Conservation (phyloP, 345 rosid species). For the Syzygium grande region DNA sequence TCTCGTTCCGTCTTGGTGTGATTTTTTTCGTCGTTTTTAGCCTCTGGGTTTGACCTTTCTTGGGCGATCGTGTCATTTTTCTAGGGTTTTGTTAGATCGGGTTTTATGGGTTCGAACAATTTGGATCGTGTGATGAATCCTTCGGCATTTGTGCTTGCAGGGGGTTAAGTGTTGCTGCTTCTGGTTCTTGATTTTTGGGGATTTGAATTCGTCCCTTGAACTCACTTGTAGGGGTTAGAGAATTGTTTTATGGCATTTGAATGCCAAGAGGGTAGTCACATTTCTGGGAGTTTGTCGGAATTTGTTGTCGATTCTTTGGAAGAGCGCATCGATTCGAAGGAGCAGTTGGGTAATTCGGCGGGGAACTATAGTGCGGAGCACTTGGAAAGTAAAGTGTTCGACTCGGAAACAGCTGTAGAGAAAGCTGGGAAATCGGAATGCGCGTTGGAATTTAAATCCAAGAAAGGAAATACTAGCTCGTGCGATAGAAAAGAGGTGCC, state of each 20-base stretch:
- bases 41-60: background rate
- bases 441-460: background rate
- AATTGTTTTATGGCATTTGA: constrained; percentile 74
- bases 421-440: constrained; percentile 17
- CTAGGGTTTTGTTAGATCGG: background rate
- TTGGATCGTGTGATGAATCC: background rate
- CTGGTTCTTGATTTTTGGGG: background rate
- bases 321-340: constrained; percentile 9
- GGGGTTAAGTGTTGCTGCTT: background rate
- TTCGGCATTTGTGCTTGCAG: background rate
- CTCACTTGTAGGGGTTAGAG: background rate
- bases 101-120: background rate
- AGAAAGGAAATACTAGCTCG: background rate
- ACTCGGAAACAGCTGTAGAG: constrained; percentile 1
- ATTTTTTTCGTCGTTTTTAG: background rate
- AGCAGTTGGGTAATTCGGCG: background rate
- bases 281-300: constrained; percentile 7
- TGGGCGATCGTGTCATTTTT: background rate
- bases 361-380: background rate
- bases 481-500: constrained; percentile 8
- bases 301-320: constrained; percentile 10
- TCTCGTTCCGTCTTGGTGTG: background rate
- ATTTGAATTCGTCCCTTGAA: background rate
- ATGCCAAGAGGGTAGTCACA: constrained; percentile 44
- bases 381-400: background rate